Evolutionary conservation across 495 filamentous ascomycete species (phyloP), one percentile per base, ranked within the genome.

Genomic region (Xylaria sp.): DNA sequence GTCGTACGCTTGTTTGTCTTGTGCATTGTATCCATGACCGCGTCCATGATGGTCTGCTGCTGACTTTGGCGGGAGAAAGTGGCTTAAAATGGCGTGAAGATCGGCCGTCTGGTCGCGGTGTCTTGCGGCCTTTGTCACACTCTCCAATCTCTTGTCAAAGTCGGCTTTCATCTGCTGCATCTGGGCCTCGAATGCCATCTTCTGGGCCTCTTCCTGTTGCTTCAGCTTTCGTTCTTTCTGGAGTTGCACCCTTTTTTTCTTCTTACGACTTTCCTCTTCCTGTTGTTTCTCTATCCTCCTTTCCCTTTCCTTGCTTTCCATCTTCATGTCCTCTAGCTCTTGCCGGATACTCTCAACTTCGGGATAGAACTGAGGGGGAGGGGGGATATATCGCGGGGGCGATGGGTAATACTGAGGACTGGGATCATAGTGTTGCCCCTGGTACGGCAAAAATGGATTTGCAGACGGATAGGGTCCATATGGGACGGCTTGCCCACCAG

Each of bases 401-500:
- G 41, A 43, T 17, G 46, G 46, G 46, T 50, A 50, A 21, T 50
- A 50, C 5, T 50, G 46, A 50, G 9, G 46, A 15, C 46, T 21
- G 19, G 19, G 46, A 50, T 50, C 17, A 21, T 12, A 50, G 19
- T 12, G 46, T n/a, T 50, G 46, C 5, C 46, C 46, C 11, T 12
- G 19, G 46, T 50, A 50, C 46, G 9, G 46, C 19, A 15, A 4
- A 21, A 5, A n/a, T 50, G 46, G 19, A 21, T 12, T 14, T 12
- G 46, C 5, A n/a, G 5, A 7, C 19, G 46, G 46, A n/a, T 12
- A 50, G 46, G 11, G 46, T 14, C 46, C 46, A 21, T 50, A 50
- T 50, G 46, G 46, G 46, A 50, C 46, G 19, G 46, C 46, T 50
- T 50, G 46, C 9, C 46, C 46, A 50, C 46, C 46, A 50, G 46